Evolutionary conservation across 2,329 filamentous ascomycete genomes (phyloP).

Genomic region (Diaporthe citrichinensis): DNA sequence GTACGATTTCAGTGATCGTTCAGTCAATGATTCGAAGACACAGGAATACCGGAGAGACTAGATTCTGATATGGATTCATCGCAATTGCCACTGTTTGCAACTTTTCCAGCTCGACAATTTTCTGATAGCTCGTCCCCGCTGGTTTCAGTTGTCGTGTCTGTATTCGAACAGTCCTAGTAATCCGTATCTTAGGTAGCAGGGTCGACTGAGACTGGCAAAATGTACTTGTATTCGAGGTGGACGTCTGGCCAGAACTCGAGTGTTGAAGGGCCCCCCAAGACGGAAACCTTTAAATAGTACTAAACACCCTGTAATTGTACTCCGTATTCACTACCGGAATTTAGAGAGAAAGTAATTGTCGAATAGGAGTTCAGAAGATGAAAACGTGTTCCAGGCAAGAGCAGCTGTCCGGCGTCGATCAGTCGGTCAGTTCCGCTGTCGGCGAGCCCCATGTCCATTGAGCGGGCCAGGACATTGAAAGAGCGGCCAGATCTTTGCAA

Average conservation of each 20-base stretch:
- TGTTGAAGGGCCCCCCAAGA: too few species aligned
- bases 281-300: too few species aligned
- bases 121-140: neutral
- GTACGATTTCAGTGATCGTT: too few species aligned
- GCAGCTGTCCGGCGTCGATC: neutral
- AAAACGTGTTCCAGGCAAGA: neutral
- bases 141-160: neutral
- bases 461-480: too few species aligned
- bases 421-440: neutral
- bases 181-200: neutral
- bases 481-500: too few species aligned
- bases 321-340: neutral
- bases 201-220: neutral
- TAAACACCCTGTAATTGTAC: neutral
- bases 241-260: too few species aligned
- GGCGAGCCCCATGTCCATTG: neutral
- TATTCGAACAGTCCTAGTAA: neutral
- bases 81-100: neutral
- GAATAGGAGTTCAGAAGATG: neutral
- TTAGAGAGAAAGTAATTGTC: neutral
- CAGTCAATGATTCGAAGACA: too few species aligned
- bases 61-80: neutral
- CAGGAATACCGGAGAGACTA: too few species aligned
- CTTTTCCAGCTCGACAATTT: neutral
- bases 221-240: too few species aligned